phyloP scores from a whole-genome alignment of 2,329 filamentous ascomycete species.

The Arthrobotrys musiformis region DNA sequence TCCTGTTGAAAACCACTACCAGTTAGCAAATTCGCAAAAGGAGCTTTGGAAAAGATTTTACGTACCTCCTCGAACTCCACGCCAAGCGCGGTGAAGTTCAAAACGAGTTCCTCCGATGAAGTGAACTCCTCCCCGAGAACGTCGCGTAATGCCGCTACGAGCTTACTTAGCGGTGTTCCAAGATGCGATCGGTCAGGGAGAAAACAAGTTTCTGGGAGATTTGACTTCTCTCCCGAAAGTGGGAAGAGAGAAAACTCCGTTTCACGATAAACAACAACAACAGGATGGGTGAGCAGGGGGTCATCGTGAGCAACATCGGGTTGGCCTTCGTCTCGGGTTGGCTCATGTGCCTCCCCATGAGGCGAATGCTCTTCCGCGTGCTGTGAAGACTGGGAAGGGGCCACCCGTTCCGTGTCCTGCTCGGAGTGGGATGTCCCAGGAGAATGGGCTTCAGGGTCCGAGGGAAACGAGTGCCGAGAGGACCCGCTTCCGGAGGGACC shows the following conservation, averaged over 20 bases:
- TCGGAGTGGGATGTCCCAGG: conserved; percentile 20
- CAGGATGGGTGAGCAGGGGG: conserved; percentile 35
- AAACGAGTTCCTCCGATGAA: conserved; percentile 43
- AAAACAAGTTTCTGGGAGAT: conserved; percentile 39
- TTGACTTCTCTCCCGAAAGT: background rate
- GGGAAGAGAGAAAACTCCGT: conserved; percentile 49
- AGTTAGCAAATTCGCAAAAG: background rate
- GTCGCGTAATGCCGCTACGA: conserved; percentile 45
- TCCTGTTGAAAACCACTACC: conserved; percentile 15
- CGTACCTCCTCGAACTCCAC: conserved; percentile 54
- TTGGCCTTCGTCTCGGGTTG: conserved; percentile 4
- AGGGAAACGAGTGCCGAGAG: conserved; percentile 29
- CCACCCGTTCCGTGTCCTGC: conserved; percentile 18
- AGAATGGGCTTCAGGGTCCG: conserved; percentile 22
- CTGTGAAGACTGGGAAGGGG: background rate
- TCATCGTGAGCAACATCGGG: conserved; percentile 13
- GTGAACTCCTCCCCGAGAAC: conserved; percentile 50
- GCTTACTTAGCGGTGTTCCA: conserved; percentile 40
- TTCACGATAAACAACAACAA: conserved; percentile 47
- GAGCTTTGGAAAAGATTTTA: background rate
- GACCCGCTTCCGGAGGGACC: conserved; percentile 24
- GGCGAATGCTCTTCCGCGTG: background rate
- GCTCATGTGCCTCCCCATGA: background rate
- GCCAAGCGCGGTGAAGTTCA: conserved; percentile 42
- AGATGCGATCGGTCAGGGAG: conserved; percentile 44